phyloP scores from a whole-genome alignment of 2,329 filamentous ascomycete species.

The Nigrospora sphaerica region DNA sequence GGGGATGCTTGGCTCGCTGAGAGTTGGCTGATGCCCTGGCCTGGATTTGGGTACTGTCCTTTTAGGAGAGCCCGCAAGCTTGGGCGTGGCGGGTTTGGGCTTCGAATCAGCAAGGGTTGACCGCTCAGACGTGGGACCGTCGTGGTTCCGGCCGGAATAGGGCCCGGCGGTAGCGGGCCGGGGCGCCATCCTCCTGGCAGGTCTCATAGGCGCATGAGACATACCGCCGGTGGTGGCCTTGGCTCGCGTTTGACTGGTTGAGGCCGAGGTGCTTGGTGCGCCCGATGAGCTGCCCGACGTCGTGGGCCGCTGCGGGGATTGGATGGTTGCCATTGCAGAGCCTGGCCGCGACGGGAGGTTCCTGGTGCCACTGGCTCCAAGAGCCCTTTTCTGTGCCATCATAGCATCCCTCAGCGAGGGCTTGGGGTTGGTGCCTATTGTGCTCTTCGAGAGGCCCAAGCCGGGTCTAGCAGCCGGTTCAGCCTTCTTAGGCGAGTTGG shows the following conservation, averaged over 20 bases:
- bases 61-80: constrained; percentile 46
- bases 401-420: constrained; percentile 76
- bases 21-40: constrained; percentile 39
- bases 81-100: constrained; percentile 41
- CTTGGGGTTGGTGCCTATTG: constrained; percentile 44
- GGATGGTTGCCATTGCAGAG: constrained; percentile 57
- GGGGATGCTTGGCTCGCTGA: constrained; percentile 42
- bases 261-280: constrained; percentile 23
- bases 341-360: constrained; percentile 51
- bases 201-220: constrained; percentile 57
- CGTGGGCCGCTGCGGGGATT: constrained; percentile 39
- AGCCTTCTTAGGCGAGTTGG: constrained; percentile 55
- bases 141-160: constrained; percentile 54
- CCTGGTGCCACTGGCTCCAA: constrained; percentile 33
- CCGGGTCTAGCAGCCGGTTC: constrained; percentile 46
- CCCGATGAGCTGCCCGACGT: constrained; percentile 26
- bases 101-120: constrained; percentile 39
- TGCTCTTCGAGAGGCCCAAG: constrained; percentile 56
- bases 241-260: constrained; percentile 31
- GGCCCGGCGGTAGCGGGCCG: constrained; percentile 59
- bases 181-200: constrained; percentile 45
- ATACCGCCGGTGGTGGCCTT: constrained; percentile 43
- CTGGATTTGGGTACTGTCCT: constrained; percentile 38
- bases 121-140: constrained; percentile 30
- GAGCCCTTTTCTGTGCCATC: constrained; percentile 68